Evolutionary conservation across 345 rosid genomes (phyloP), one percentile per base, ranked within the genome.

Genomic region (Alliaria petiolata): DNA sequence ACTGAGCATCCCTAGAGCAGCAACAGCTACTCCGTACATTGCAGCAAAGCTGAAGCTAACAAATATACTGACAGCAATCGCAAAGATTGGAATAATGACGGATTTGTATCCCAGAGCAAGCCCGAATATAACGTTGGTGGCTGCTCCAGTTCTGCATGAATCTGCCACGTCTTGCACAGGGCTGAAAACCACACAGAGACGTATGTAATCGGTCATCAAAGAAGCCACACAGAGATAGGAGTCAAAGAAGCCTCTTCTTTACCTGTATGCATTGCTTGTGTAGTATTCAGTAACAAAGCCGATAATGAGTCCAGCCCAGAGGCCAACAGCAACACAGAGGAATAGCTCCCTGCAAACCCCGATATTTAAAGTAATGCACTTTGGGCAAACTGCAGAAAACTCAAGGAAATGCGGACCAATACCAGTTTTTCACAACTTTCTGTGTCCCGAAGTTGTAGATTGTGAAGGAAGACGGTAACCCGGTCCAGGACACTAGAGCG

Each of bases 161-260:
- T 90, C 98, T 52, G 97, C 98, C 75, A 93, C 97, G 75, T 90
- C 98, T 82, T 89, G 98, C 63, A 93, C 98, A 22, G 97, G 98
- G 84, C 98, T 92, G 92, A 66, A 80, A n/a, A n/a, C n/a, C n/a
- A n/a, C n/a, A n/a, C n/a, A n/a, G 61, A 17, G 52, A 16, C 14
- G 70, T 25, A 19, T 22, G 22, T 26, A 16, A 57, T 36, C 17
- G 13, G n/a, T 35, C 9, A 0, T 13, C 8, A 1, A 35, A 61
- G 4, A 4, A 12, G 12, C 43, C 4, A 13, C 19, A 33, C 11
- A 3, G 44, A 20, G 5, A n/a, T 8, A 25, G 36, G 7, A 12
- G 28, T 16, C 12, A 22, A 47, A 55, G 39, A 45, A 8, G 38
- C n/a, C n/a, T 62, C 64, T 6, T 76, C 25, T 22, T 22, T 22